Evolutionary conservation across 495 filamentous ascomycete species (phyloP).

Genomic region (Alectoria sarmentosa): DNA sequence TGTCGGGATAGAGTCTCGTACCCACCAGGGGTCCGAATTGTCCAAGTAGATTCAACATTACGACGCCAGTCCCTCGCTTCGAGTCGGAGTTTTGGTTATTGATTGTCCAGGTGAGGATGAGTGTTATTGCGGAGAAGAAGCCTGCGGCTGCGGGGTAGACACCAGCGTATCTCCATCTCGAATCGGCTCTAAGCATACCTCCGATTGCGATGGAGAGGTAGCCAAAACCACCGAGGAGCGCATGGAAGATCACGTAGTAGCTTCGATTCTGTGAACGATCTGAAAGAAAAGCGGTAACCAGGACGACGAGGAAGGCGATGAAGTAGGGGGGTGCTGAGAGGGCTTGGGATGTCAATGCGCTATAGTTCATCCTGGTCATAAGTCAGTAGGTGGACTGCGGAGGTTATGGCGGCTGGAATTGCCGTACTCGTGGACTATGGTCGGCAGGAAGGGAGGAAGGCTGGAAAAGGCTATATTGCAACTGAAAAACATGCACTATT

Average conservation of each 20-base stretch:
- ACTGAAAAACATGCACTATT: conserved; percentile 49
- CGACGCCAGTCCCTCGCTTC: conserved; percentile 49
- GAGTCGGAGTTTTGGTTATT: conserved; percentile 51
- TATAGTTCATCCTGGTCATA: conserved; percentile 43
- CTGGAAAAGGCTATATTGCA: conserved; percentile 54
- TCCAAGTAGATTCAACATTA: conserved; percentile 52
- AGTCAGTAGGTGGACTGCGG: conserved; percentile 35
- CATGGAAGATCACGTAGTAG: conserved; percentile 45
- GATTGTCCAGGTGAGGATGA: conserved; percentile 60
- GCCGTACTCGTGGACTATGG: conserved; percentile 49
- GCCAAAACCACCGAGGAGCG: conserved; percentile 49
- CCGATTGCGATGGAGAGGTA: conserved; percentile 54
- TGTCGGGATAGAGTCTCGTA: conserved; percentile 51
- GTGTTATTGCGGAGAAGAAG: conserved; percentile 55
- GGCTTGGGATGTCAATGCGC: conserved; percentile 42
- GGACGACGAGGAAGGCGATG: conserved; percentile 44
- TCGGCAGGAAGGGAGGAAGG: conserved; percentile 53
- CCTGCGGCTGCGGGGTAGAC: conserved; percentile 52
- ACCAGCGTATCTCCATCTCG: conserved; percentile 42
- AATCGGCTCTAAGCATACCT: conserved; percentile 24
- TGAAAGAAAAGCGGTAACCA: conserved; percentile 45
- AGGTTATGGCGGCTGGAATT: conserved; percentile 23
- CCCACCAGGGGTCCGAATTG: conserved; percentile 58
- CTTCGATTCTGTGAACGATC: conserved; percentile 42
- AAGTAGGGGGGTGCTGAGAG: conserved; percentile 53